Evolutionary conservation across 768 basidiomycete species (phyloP).

Genomic region (Psilocybe cyanescens): DNA sequence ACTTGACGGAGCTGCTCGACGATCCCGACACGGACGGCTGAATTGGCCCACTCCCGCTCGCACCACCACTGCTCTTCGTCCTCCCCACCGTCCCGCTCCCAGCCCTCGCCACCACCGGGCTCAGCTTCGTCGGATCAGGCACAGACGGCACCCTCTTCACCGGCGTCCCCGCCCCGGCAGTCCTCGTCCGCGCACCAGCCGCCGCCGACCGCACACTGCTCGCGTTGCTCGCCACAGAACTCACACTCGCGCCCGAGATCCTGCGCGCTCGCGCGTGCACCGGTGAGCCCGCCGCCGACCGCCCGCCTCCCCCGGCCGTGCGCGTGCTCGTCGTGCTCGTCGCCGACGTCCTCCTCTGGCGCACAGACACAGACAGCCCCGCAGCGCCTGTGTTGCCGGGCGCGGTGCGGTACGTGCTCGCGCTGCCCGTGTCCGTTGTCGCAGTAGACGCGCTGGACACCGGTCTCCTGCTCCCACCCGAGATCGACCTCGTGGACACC

Average conservation of each 20-base stretch:
- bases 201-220: slow-evolving; percentile 27
- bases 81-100: neutral
- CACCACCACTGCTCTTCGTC: too few species aligned
- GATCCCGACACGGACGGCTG: neutral
- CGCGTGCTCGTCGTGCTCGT: slow-evolving; percentile 20
- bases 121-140: slow-evolving; percentile 34
- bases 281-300: slow-evolving; percentile 18
- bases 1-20: neutral
- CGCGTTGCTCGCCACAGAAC: slow-evolving; percentile 27
- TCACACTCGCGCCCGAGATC: slow-evolving; percentile 29
- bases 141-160: slow-evolving; percentile 33
- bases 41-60: neutral
- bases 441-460: slow-evolving; percentile 20
- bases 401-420: slow-evolving; percentile 40
- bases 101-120: slow-evolving; percentile 19
- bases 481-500: slow-evolving; percentile 19
- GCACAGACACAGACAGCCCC: slow-evolving; percentile 16
- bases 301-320: slow-evolving; percentile 18
- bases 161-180: slow-evolving; percentile 14
- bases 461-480: slow-evolving; percentile 1
- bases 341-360: slow-evolving; percentile 27
- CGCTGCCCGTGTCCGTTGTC: slow-evolving; percentile 20
- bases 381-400: neutral
- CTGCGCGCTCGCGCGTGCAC: slow-evolving; percentile 26
- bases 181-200: slow-evolving; percentile 13